Percentiles rank a stretch among this genome's conserved stretches.
Evolutionary conservation across 306 rosid species (phyloP).

Genomic region (Malus sieversii): DNA sequence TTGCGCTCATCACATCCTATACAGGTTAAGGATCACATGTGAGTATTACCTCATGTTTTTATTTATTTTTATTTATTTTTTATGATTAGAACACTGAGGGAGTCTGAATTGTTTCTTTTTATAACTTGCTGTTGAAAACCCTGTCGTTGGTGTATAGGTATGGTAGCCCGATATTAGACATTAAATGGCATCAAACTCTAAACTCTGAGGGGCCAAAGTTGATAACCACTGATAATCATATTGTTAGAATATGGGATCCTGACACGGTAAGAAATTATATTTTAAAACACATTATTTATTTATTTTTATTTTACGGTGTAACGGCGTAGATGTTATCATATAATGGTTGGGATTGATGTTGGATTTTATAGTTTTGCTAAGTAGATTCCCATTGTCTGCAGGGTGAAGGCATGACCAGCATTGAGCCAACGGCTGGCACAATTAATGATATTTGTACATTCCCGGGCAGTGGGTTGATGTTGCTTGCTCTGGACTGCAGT

Average conservation of each 20-base stretch:
- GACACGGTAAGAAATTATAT: slow-evolving; percentile 46
- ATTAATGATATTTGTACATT: slow-evolving; percentile 82
- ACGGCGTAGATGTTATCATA: neutral
- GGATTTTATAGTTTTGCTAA: neutral
- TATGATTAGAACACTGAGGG: neutral
- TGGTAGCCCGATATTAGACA: slow-evolving; percentile 82
- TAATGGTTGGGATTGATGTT: neutral
- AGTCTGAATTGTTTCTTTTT: neutral
- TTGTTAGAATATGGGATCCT: slow-evolving; percentile 90
- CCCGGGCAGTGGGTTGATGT: slow-evolving; percentile 76
- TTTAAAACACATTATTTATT: neutral
- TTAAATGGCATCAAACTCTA: slow-evolving; percentile 88
- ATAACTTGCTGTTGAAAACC: slow-evolving; percentile 7
- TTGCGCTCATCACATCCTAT: slow-evolving; percentile 74
- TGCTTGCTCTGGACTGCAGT: slow-evolving; percentile 77
- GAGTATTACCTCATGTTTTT: slow-evolving; percentile 21
- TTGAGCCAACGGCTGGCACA: slow-evolving; percentile 71
- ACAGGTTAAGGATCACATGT: slow-evolving; percentile 78
- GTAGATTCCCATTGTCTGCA: slow-evolving; percentile 21
- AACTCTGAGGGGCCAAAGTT: slow-evolving; percentile 60
- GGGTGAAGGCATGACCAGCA: slow-evolving; percentile 95
- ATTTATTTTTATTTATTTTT: neutral
- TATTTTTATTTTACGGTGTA: neutral
- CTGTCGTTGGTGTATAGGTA: slow-evolving; percentile 48
- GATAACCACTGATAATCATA: slow-evolving; percentile 69